Conservation (phyloP, 2,329 filamentous ascomycete species). For the Diaporthe velutina region DNA sequence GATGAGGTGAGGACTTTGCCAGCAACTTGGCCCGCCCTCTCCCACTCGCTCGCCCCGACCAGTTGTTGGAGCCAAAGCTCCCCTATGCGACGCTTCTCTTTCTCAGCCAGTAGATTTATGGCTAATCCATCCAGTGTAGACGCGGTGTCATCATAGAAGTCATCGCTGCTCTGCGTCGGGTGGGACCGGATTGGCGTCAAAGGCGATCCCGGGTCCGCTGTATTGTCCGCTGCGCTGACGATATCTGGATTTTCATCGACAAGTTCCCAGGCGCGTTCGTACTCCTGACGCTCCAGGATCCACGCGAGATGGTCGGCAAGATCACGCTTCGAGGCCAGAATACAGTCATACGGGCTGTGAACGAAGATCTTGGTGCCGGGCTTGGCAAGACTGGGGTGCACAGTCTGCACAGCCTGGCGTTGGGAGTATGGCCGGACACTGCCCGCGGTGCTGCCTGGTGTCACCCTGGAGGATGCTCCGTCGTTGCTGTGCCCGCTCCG, state of each 20-base stretch:
- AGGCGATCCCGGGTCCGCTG: constrained; percentile 53
- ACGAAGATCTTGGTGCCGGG: constrained; percentile 83
- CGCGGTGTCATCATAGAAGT: constrained; percentile 82
- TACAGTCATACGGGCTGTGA: constrained; percentile 95
- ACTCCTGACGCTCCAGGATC: constrained; percentile 85
- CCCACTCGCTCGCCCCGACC: constrained; percentile 81
- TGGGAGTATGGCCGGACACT: constrained; percentile 46
- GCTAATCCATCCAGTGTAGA: constrained; percentile 73
- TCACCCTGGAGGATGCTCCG: constrained; percentile 62
- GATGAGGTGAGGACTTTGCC: constrained; percentile 85
- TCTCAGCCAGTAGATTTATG: constrained; percentile 77
- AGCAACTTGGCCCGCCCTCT: constrained; percentile 81
- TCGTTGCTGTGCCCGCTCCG: constrained; percentile 72
- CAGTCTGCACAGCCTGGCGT: constrained; percentile 50
- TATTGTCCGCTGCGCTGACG: constrained; percentile 58
- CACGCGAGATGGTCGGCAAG: constrained; percentile 87
- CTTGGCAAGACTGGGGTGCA: constrained; percentile 68
- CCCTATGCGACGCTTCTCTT: constrained; percentile 90
- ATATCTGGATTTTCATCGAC: constrained; percentile 89
- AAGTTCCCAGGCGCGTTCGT: constrained; percentile 89
- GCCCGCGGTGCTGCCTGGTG: constrained; percentile 50
- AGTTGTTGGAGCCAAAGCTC: constrained; percentile 94
- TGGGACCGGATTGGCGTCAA: constrained; percentile 49
- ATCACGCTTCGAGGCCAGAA: constrained; percentile 91
- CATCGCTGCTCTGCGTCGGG: constrained; percentile 57